Conservation (phyloP, 345 rosid species). For the Arabidopsis thaliana region TAIR10.1 NC_003070.9:28060001-28060500, state of each 20-base stretch:
- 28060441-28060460: slow-evolving; percentile 56
- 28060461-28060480: slow-evolving; percentile 78
- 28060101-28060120: slow-evolving; percentile 55
- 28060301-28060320: slow-evolving; percentile 51
- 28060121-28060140: slow-evolving; percentile 65
- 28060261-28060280: slow-evolving; percentile 73
- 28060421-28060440: neutral
- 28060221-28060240: slow-evolving; percentile 96
- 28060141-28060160: slow-evolving; percentile 69
- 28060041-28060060: slow-evolving; percentile 67
- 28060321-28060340: slow-evolving; percentile 67
- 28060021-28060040: slow-evolving; percentile 80
- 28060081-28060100: slow-evolving; percentile 67
- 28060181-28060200: slow-evolving; percentile 62
- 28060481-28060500: slow-evolving; percentile 88
- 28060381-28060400: slow-evolving; percentile 71
- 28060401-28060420: neutral
- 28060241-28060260: slow-evolving; percentile 71
- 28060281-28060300: slow-evolving; percentile 92
- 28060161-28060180: slow-evolving; percentile 93
- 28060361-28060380: slow-evolving; percentile 90
- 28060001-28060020: slow-evolving; percentile 83
- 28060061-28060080: slow-evolving; percentile 59
- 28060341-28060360: slow-evolving; percentile 77
- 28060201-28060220: slow-evolving; percentile 81